Base-by-base conservation (phyloP, 2,329 filamentous ascomycete species). In the Aspergillus ochraceus region DNA sequence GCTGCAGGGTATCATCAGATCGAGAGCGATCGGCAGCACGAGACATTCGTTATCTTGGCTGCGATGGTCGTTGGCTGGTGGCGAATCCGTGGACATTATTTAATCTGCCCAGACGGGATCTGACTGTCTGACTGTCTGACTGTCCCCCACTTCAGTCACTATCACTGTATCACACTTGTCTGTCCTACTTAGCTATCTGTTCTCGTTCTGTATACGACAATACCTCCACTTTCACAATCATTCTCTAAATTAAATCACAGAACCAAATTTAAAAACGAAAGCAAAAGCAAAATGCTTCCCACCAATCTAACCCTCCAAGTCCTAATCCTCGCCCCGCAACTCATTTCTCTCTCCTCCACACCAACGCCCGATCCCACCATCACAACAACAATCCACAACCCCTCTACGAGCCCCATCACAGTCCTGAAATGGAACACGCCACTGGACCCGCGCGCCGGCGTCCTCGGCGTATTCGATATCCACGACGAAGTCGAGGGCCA, bases 381-480 rank as follows among this genome's bases (percentile, higher is more conserved):
- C 49, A 62, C 65, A 29, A 67, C 72, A 30, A 62, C 67, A 1
- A 55, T 75, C 22, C 57, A 65, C 26, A 78, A 77, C 42, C 45
- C 45, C 4, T 60, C 64, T 1, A 67, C 66, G 5, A 52, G 64
- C 2, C 57, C 70, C 10, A 55, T 77, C 14, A 77, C 71, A 0
- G 51, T 79, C 4, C 63, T 79, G 3, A 69, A 63, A 60, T 79
- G 76, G 76, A 70, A 68, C 2, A 75, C 68, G 4, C 76, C 75
- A 1, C 64, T 79, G 3, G 77, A 78, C 53, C 60, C 66, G 5
- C 64, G 62, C 8, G 74, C 74, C 6, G 64, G 64, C 20, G 55
- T 70, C 8, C 64, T 75, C n/a, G 70, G 72, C 6, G 54, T 75
- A 14, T 75, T 75, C 47, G 58, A 68, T 9, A 57, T 74, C 6